phyloP scores from a whole-genome alignment of 352 stramenopile genomes.

The Globisporangium viniferum region DNA sequence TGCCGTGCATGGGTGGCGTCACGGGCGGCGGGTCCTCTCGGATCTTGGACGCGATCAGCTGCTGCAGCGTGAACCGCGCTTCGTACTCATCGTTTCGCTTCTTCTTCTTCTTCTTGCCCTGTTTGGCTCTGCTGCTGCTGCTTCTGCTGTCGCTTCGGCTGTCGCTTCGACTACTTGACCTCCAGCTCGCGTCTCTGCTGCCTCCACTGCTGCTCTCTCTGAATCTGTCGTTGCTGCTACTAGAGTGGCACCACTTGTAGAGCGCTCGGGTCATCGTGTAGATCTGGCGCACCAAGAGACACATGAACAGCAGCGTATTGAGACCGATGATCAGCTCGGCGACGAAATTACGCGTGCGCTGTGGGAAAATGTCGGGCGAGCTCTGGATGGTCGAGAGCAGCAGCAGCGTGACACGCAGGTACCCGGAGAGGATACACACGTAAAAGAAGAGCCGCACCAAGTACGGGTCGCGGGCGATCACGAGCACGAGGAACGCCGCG shows the following conservation, averaged over 20 bases:
- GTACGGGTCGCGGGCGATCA: conserved; percentile 41
- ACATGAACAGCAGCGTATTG: conserved; percentile 40
- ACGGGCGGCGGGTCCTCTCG: conserved; percentile 8
- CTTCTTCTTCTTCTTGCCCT: neutral
- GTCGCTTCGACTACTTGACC: conserved; percentile 4
- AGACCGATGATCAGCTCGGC: conserved; percentile 39
- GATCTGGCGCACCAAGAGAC: conserved; percentile 36
- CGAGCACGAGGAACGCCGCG: conserved; percentile 27
- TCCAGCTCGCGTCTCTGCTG: neutral
- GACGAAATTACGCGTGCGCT: conserved; percentile 40
- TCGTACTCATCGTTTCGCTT: conserved; percentile 1
- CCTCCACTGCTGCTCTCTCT: neutral
- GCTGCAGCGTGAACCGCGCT: conserved; percentile 11
- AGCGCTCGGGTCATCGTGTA: conserved; percentile 26
- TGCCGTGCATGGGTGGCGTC: conserved; percentile 9
- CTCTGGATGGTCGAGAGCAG: conserved; percentile 39
- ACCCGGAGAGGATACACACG: conserved; percentile 31
- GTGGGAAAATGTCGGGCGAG: conserved; percentile 29
- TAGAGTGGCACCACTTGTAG: conserved; percentile 15
- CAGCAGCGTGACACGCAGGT: conserved; percentile 41
- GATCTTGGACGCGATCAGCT: conserved; percentile 20
- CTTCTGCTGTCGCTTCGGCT: neutral
- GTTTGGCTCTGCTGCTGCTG: neutral
- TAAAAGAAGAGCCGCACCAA: conserved; percentile 42
- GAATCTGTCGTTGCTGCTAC: neutral